Base-by-base conservation (phyloP, 1,284 basidiomycete species). In the Cutaneotrichosporon cutaneum region DNA sequence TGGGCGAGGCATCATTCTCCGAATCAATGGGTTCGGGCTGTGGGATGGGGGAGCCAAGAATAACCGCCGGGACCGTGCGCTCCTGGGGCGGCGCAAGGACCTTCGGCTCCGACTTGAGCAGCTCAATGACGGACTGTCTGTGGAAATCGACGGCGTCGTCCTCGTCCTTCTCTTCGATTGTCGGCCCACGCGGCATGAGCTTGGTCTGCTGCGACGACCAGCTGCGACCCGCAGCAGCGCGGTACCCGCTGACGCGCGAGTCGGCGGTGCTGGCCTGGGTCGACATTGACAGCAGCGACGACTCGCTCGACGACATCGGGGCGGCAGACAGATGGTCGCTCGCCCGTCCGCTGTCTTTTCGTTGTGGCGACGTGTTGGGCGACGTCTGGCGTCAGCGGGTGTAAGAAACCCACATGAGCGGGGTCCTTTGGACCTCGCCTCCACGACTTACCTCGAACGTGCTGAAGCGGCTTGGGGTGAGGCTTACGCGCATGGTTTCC, bases 401-500 rank as follows among this genome's bases (percentile, higher is more conserved):
- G 11, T 4, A 24, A n/a, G 26, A 24, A 27, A n/a, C n/a, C 16
- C 4, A 18, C 14, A 18, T 2, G 2, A 32, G 26, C 6, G 16
- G 18, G 48, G 27, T 51, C 48, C 48, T 32, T 51, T 51, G 48
- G 16, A 18, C 48, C 18, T 1, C 26, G 16, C 26, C 14, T 11
- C 16, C 32, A 8, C 27, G 10, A 70, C 81, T 77, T 79, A 93
- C 93, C 83, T 94, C 92, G 85, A 94, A 93, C 44, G 87, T 90
- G 77, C 87, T 89, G 60, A 96, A 82, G 57, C 93, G 84, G 81
- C 94, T 90, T 60, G 94, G 94, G 30, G 94, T 98, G 63, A 97
- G 83, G 54, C 92, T 95, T 70, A 98, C 88, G 77, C 94, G 95
- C 88, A 94, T 90, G 10, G 93, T 95, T 59, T 88, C 83, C 59